phyloP scores from a whole-genome alignment of 805 yeast genomes.

The Alloascoidea hylecoeti region DNA sequence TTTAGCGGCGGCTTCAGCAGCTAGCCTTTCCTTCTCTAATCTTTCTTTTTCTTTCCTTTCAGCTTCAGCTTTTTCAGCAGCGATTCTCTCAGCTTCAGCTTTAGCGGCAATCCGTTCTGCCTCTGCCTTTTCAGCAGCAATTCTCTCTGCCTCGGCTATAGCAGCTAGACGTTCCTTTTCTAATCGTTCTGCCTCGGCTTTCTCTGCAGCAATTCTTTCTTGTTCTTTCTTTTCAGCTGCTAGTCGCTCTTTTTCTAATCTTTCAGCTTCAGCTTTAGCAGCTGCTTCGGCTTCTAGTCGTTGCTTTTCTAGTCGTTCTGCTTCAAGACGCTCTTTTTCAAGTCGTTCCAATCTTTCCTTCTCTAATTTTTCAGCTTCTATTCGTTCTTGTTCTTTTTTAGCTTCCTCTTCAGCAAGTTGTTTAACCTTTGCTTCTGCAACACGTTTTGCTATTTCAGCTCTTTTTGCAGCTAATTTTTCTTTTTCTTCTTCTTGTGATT shows the following conservation, averaged over 20 bases:
- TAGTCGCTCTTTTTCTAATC: background rate
- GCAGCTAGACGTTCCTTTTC: background rate
- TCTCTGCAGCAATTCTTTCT: constrained; percentile 1
- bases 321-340: background rate
- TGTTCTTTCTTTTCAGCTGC: background rate
- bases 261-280: background rate
- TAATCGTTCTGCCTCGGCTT: background rate
- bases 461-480: background rate
- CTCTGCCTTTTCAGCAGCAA: constrained; percentile 1
- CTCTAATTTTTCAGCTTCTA: background rate
- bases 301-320: background rate
- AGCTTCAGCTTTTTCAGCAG: constrained; percentile 1
- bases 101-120: background rate
- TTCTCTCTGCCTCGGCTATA: background rate
- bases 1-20: background rate
- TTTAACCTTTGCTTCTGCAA: background rate
- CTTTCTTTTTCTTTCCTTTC: background rate
- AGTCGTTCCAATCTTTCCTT: background rate
- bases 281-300: background rate
- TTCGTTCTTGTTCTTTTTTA: background rate
- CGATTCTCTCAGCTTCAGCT: constrained; percentile 1
- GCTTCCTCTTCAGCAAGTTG: background rate
- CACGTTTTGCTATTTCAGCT: background rate
- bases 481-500: background rate
- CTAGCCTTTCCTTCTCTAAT: background rate